Evolutionary conservation across 768 basidiomycete genomes (phyloP), one percentile per base, ranked within the genome.

Genomic region (Suillus subalutaceus): DNA sequence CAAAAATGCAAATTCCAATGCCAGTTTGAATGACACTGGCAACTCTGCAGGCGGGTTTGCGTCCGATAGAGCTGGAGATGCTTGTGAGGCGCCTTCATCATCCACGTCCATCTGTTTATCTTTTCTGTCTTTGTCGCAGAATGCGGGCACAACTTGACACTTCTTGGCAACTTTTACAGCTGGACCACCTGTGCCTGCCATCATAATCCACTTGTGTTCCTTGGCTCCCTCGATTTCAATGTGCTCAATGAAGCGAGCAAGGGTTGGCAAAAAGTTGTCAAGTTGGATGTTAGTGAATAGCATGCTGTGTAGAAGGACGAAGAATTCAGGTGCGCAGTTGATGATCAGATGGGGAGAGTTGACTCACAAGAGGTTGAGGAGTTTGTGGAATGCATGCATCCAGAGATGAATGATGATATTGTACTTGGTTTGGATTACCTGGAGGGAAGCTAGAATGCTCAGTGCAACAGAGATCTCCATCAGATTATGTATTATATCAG

Each of bases 251-350:
- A 96, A 92, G 26, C 94, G 90, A 1, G 90, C 90, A 32, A 96
- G 85, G 0, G 90, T 90, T 16, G 89, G 83, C 55, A 85, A 79
- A 74, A 99, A 99, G 75, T 95, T 92, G 75, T 99, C 97, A 35
- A 99, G 87, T 69, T 96, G 86, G 69, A 97, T 94, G 69, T 92
- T 90, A 18, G 97, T 99, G 80, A 98, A 98, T 2, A 99, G 84
- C 94, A 98, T 96, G 38, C 97, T 96, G 66, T 99, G 97, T 0
- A 99, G 82, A 12, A 94, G 86, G 38, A 98, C 87, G 69, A 99
- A 99, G 0, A 97, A 83, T 37, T 96, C 94, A 1, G 90, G 78
- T 0, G 84, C 0, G 90, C 83, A 3, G 87, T 79, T 4, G 83
- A 82, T 8, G 94, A 92, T 90, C 96, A 99, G n/a, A 98, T 79